phyloP scores from a whole-genome alignment of 345 rosid genomes.

The Eucalyptus rudis region DNA sequence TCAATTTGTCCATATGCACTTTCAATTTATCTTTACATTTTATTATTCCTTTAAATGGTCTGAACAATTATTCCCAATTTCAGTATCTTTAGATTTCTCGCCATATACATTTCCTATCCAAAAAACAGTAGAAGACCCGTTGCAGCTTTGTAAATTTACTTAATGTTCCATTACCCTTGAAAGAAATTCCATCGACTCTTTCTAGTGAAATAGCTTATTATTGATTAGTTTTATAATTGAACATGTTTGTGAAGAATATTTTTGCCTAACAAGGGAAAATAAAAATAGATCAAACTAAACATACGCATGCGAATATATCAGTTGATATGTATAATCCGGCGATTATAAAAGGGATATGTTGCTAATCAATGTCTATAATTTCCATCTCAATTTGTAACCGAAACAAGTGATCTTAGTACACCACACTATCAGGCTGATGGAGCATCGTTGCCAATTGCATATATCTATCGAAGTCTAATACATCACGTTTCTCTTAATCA shows the following conservation, averaged over 20 bases:
- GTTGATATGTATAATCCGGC: neutral
- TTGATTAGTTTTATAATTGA: neutral
- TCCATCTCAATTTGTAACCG: neutral
- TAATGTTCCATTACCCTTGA: neutral
- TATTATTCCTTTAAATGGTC: neutral
- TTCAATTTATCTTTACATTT: neutral
- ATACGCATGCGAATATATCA: neutral
- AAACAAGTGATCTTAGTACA: neutral
- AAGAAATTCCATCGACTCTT: neutral
- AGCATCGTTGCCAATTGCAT: neutral
- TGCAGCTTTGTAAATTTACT: neutral
- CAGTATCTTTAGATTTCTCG: neutral
- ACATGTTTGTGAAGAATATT: neutral
- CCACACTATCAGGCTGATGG: neutral
- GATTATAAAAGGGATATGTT: neutral
- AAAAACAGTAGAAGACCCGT: neutral
- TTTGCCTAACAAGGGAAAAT: neutral
- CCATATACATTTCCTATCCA: neutral
- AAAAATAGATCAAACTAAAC: neutral
- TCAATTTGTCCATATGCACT: neutral
- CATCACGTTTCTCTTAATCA: neutral
- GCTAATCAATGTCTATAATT: neutral
- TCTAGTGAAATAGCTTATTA: neutral
- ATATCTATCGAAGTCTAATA: rapidly evolving
- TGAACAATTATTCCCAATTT: neutral